Evolutionary conservation across 768 basidiomycete genomes (phyloP).

Genomic region (Porpolomopsis calyptriformis): DNA sequence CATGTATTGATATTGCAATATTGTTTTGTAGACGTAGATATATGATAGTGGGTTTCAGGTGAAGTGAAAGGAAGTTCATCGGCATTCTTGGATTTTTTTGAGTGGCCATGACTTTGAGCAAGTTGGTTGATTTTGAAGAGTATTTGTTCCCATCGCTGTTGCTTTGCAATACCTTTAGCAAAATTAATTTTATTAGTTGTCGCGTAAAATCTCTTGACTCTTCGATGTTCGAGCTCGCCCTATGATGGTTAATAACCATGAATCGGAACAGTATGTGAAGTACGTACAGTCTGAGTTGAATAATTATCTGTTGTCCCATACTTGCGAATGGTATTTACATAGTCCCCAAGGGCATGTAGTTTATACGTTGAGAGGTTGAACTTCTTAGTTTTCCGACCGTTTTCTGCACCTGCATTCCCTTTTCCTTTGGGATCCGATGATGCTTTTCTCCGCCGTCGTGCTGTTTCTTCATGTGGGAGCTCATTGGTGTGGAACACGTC

Average conservation of each 20-base stretch:
- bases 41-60: conserved; percentile 7
- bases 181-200: conserved; percentile 23
- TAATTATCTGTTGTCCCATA: conserved; percentile 23
- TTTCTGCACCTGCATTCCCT: too few relatives aligned
- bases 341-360: conserved; percentile 21
- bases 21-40: too few relatives aligned
- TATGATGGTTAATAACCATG: conserved; percentile 20
- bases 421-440: conserved; percentile 2
- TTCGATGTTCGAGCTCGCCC: conserved; percentile 27
- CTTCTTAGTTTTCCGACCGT: too few relatives aligned
- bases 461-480: conserved; percentile 27
- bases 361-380: conserved; percentile 21
- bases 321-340: conserved; percentile 12
- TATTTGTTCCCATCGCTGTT: conserved; percentile 8
- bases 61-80: too few relatives aligned
- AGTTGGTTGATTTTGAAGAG: conserved; percentile 8
- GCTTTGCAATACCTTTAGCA: conserved; percentile 23
- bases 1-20: conserved; percentile 18
- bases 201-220: conserved; percentile 23
- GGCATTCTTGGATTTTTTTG: too few relatives aligned
- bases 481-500: conserved; percentile 6
- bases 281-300: conserved; percentile 21
- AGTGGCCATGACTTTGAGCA: conserved; percentile 11
- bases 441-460: conserved; percentile 15
- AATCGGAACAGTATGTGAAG: background rate